Conservation (phyloP, 306 rosid genomes). For the Quercus mongolica region DNA sequence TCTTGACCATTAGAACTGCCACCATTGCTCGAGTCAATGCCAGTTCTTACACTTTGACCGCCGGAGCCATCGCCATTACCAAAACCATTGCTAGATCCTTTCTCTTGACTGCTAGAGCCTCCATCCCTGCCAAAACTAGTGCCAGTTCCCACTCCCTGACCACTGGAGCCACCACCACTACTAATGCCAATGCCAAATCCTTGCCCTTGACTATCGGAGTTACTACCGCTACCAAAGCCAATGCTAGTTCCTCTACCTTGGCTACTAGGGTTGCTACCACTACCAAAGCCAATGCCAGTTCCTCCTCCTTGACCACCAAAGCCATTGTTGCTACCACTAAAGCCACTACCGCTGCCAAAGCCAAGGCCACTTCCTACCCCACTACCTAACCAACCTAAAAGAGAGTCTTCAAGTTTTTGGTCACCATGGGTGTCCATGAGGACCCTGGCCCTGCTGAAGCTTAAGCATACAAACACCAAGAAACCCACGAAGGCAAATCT, state of each 20-base stretch:
- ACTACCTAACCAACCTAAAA: background rate
- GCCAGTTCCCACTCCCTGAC: too few relatives aligned
- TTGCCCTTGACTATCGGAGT: background rate
- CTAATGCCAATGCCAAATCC: background rate
- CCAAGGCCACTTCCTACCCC: background rate
- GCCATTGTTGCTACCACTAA: background rate
- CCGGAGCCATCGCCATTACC: too few relatives aligned
- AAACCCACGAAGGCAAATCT: background rate
- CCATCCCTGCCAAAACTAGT: too few relatives aligned
- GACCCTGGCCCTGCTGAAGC: constrained; percentile 10
- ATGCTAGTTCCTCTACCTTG: background rate
- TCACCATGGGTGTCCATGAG: background rate
- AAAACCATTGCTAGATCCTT: too few relatives aligned
- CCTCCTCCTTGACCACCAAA: background rate
- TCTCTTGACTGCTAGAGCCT: too few relatives aligned
- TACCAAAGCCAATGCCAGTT: background rate
- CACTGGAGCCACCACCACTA: background rate
- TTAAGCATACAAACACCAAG: background rate
- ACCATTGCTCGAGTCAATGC: too few relatives aligned
- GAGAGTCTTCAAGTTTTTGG: background rate
- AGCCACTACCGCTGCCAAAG: background rate
- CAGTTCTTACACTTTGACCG: too few relatives aligned
- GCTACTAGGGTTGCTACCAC: background rate
- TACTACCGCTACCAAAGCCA: background rate
- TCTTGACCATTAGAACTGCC: too few relatives aligned